Evolutionary conservation across 202 grass and related monocot species (phyloP), one percentile per base, ranked within the genome.

Genomic region (Bolboschoenoplectus hybrid): DNA sequence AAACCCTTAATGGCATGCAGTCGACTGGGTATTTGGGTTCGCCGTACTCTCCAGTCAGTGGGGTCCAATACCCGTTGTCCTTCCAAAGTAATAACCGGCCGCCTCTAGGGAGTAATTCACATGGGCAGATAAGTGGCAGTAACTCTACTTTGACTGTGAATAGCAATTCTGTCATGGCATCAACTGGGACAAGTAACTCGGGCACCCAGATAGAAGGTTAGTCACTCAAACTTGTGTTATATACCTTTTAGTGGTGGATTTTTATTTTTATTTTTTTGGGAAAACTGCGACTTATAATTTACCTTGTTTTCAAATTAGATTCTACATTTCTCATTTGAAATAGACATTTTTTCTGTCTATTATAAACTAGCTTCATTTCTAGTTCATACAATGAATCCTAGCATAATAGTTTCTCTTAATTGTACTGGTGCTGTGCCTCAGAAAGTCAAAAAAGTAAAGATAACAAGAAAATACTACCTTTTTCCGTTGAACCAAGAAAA

Each of bases 141-240:
- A 67, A 69, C 38, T 84, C 63, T 12, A 64, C 50, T 84, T 84
- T 84, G 66, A 70, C 34, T 47, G 49, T 81, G 62, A 91, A 90
- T 89, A 86, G 82, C 73, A 94, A 87, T 85, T 80, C 91, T 41
- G 13, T 83, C 38, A 32, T 91, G 67, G 63, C 89, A 66, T 80
- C 70, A 70, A 85, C 86, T 85, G 89, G 87, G 63, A 89, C 79
- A 7, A 95, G 90, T 69, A 84, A 84, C 65, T 63, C 80, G 1
- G 87, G 89, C 19, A 91, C 88, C 20, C 93, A 94, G 83, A 88
- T 93, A 41, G 93, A 98, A 95, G 96, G 96, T 93, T 87, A 86
- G 89, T 45, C 14, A 63, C 67, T 84, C 63, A 74, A n/a, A 3
- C 6, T 80, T 49, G 16, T 62, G 39, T 61, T 67, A 52, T 68